Percentiles rank a stretch among this genome's conserved stretches.
Conservation (phyloP, 2,329 filamentous ascomycete genomes). For the Sclerotiophoma versabilis region DNA sequence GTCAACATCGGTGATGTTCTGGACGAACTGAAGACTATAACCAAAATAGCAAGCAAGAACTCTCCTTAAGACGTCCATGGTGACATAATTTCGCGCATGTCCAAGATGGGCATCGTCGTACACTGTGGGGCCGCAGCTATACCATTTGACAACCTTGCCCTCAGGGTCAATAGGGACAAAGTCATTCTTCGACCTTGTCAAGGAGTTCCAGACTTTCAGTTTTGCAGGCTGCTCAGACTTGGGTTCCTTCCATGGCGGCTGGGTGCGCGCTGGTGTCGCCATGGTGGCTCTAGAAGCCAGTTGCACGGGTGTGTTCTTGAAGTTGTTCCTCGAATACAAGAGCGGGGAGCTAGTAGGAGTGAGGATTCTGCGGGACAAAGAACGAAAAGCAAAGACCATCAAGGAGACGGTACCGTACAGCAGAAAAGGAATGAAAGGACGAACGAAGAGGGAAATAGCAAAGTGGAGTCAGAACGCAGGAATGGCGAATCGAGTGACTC, state of each 20-base stretch:
- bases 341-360: constrained; percentile 31
- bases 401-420: constrained; percentile 26
- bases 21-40: constrained; percentile 84
- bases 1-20: constrained; percentile 79
- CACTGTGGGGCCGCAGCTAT: constrained; percentile 86
- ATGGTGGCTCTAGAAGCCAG: constrained; percentile 32
- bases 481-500: constrained; percentile 19
- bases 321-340: constrained; percentile 21
- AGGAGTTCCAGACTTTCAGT: constrained; percentile 80
- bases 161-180: constrained; percentile 76
- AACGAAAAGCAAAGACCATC: constrained; percentile 41
- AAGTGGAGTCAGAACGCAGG: constrained; percentile 13
- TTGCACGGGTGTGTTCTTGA: constrained; percentile 22
- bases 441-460: constrained; percentile 20
- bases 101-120: constrained; percentile 84
- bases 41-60: constrained; percentile 84
- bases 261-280: constrained; percentile 45
- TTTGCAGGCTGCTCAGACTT: constrained; percentile 54
- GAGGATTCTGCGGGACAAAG: constrained; percentile 37
- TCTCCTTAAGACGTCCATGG: constrained; percentile 84
- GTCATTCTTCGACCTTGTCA: constrained; percentile 75
- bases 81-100: constrained; percentile 89
- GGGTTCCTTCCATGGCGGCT: constrained; percentile 51
- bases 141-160: constrained; percentile 78
- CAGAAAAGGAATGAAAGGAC: constrained; percentile 27